Conservation (phyloP, 2,329 filamentous ascomycete species). For the Claviceps cyperi region DNA sequence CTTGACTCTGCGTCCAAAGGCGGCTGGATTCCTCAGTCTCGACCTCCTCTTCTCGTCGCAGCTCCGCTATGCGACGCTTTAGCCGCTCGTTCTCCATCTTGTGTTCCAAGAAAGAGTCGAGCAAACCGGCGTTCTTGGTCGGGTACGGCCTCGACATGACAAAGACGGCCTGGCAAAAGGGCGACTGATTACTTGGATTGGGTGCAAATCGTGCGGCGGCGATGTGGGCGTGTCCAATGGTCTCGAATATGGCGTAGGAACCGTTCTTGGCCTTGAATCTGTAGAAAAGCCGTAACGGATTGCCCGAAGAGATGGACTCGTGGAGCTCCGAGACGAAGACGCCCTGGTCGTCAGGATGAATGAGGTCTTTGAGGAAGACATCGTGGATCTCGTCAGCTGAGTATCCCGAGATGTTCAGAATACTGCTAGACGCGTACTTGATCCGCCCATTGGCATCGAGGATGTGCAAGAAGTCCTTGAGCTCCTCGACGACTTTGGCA, state of each 20-base stretch:
- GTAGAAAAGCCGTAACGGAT: slow-evolving; percentile 71
- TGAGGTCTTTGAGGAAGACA: slow-evolving; percentile 62
- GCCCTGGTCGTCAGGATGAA: slow-evolving; percentile 73
- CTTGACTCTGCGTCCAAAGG: slow-evolving; percentile 45
- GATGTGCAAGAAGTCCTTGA: slow-evolving; percentile 79
- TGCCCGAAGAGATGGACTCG: slow-evolving; percentile 72
- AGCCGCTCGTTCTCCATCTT: slow-evolving; percentile 92
- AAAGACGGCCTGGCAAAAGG: slow-evolving; percentile 78
- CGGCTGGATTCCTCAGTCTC: slow-evolving; percentile 54
- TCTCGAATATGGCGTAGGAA: slow-evolving; percentile 68
- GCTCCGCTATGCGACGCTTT: slow-evolving; percentile 67
- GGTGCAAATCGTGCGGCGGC: slow-evolving; percentile 51
- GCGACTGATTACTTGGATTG: slow-evolving; percentile 47
- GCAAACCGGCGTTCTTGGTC: slow-evolving; percentile 67
- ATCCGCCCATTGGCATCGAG: slow-evolving; percentile 74
- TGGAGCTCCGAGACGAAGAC: slow-evolving; percentile 81
- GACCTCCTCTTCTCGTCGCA: slow-evolving; percentile 73
- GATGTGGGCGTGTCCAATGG: slow-evolving; percentile 84
- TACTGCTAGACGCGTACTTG: slow-evolving; percentile 72
- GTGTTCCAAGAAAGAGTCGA: slow-evolving; percentile 91
- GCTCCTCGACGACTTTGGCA: slow-evolving; percentile 74
- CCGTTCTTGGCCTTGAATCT: slow-evolving; percentile 64
- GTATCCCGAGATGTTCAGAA: slow-evolving; percentile 62
- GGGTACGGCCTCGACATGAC: slow-evolving; percentile 87
- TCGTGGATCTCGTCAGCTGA: slow-evolving; percentile 55